These are phyloP conservation scores for Hanseniaspora meyeri DNA, from an alignment of 805 yeast species.

Conservation along the genomic window DNA sequence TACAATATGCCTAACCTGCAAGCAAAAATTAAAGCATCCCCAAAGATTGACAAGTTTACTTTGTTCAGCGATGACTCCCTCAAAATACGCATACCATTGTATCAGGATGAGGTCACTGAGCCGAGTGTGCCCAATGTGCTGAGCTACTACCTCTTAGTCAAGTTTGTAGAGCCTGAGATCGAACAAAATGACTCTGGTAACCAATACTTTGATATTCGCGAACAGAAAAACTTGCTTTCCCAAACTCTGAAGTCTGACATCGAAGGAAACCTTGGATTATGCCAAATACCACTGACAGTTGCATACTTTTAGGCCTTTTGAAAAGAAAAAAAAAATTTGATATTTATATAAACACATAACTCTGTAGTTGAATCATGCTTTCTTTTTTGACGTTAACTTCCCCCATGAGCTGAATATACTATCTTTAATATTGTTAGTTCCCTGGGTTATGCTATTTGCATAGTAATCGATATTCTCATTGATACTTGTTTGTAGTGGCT, in stretches of 20 bases:
- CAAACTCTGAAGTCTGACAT: background rate
- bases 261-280: background rate
- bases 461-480: background rate
- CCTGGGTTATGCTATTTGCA: background rate
- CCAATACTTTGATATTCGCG: background rate
- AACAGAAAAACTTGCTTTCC: background rate
- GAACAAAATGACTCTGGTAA: background rate
- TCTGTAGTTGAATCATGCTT: background rate
- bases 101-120: background rate
- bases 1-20: background rate
- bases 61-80: background rate
- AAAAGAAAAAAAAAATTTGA: too few relatives aligned
- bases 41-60: slow-evolving; percentile 2
- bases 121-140: background rate
- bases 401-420: background rate
- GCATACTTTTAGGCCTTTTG: background rate
- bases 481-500: background rate
- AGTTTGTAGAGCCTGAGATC: slow-evolving; percentile 6
- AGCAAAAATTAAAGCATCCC: background rate
- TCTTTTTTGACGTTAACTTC: background rate
- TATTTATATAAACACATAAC: too few relatives aligned
- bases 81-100: background rate
- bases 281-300: background rate
- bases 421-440: background rate
- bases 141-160: background rate